Evolutionary conservation across 345 rosid species (phyloP).

Genomic region (Stellera chamaejasme): DNA sequence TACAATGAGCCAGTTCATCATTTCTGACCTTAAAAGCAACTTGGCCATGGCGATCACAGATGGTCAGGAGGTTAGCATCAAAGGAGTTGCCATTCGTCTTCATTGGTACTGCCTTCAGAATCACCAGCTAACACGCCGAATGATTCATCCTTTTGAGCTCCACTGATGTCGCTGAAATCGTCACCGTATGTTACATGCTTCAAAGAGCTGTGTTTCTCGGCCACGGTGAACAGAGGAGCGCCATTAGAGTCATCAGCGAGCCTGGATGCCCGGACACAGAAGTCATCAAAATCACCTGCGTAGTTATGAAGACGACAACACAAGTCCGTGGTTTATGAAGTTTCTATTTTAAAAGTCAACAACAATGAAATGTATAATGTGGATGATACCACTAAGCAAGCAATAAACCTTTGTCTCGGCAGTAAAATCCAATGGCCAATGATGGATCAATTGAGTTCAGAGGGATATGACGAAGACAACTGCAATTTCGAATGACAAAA

Average conservation of each 20-base stretch:
- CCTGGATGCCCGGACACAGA: slow-evolving; percentile 64
- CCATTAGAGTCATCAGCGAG: slow-evolving; percentile 77
- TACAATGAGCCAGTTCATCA: too few species aligned
- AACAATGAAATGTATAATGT: background rate
- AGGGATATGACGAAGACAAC: slow-evolving; percentile 51
- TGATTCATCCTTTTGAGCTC: slow-evolving; percentile 21
- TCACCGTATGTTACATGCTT: slow-evolving; percentile 18
- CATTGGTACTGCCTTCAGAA: slow-evolving; percentile 22
- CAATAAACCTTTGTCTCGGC: slow-evolving; percentile 66
- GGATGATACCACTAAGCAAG: background rate
- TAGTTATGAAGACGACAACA: background rate
- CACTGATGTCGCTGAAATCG: slow-evolving; percentile 10
- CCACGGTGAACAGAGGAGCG: slow-evolving; percentile 71
- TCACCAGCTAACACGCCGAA: slow-evolving; percentile 15
- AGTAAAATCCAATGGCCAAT: slow-evolving; percentile 84
- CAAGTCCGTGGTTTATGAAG: background rate
- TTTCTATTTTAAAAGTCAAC: slow-evolving; percentile 1
- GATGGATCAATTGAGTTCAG: slow-evolving; percentile 81
- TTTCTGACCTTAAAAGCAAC: too few species aligned
- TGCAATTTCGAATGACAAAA: slow-evolving; percentile 21
- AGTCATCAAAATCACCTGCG: slow-evolving; percentile 72
- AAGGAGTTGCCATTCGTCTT: slow-evolving; percentile 69
- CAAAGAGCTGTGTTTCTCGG: slow-evolving; percentile 17
- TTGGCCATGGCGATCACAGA: too few species aligned
- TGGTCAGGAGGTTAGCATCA: slow-evolving; percentile 12